Evolutionary conservation across 208 protist species (phyloP).

Genomic region (Tritrichomonas foetus): DNA sequence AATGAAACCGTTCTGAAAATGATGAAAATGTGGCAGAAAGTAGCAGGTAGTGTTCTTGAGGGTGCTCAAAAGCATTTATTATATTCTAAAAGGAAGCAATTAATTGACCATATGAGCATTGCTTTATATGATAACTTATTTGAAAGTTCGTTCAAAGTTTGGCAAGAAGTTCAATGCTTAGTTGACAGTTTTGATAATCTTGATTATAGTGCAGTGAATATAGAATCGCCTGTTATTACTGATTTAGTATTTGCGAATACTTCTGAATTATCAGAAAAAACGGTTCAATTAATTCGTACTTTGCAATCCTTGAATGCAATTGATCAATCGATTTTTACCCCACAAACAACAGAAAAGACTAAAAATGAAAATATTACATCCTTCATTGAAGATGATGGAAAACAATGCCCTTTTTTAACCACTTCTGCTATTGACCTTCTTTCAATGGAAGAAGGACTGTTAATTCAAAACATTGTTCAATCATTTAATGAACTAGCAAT

Average conservation of each 20-base stretch:
- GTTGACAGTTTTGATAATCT: background rate
- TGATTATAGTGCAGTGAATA: background rate
- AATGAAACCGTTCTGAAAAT: background rate
- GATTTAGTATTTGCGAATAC: slow-evolving; percentile 25
- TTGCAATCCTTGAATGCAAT: background rate
- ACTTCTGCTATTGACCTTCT: background rate
- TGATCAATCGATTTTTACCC: background rate
- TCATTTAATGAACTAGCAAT: background rate
- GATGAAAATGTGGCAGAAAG: slow-evolving; percentile 26
- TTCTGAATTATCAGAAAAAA: background rate
- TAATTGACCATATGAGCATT: slow-evolving; percentile 7
- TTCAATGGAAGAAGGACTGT: background rate
- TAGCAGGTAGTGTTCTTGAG: background rate
- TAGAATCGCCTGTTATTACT: background rate
- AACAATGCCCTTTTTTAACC: background rate
- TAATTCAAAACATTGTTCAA: background rate
- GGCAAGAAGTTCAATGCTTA: slow-evolving; percentile 30
- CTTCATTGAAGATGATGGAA: background rate
- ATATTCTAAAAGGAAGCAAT: background rate
- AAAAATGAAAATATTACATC: background rate
- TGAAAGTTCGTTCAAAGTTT: background rate
- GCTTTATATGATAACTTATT: slow-evolving; percentile 24
- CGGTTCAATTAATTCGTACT: background rate
- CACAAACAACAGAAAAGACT: background rate
- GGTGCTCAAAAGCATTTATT: background rate